Evolutionary conservation across 257 asterid species (phyloP).

Genomic region (Henckelia pumila): DNA sequence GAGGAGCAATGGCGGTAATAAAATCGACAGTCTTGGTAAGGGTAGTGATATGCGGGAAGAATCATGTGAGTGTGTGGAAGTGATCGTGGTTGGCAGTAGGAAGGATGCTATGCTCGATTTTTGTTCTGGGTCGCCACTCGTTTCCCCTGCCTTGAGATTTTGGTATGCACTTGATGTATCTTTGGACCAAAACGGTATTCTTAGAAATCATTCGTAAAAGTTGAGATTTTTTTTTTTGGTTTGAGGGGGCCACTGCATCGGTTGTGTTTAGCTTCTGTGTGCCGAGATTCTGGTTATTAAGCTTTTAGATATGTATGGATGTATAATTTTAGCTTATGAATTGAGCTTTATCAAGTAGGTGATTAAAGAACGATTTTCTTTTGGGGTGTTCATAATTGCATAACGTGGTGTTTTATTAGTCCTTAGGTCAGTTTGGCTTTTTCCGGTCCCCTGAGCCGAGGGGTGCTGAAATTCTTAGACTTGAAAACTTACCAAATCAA

Average conservation of each 20-base stretch:
- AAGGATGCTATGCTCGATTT: constrained; percentile 74
- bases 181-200: neutral
- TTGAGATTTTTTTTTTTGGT: neutral
- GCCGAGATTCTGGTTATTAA: neutral
- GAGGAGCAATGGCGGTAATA: constrained; percentile 14
- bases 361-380: neutral
- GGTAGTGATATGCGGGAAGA: constrained; percentile 31
- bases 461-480: neutral
- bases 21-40: constrained; percentile 2
- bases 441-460: neutral
- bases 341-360: neutral
- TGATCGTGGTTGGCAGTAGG: constrained; percentile 73
- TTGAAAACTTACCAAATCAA: neutral
- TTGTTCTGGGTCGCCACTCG: constrained; percentile 61
- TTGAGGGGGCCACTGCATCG: neutral
- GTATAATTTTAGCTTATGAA: neutral
- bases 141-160: constrained; percentile 67
- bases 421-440: neutral
- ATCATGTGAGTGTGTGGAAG: constrained; percentile 60
- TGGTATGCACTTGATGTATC: constrained; percentile 40
- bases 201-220: neutral
- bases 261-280: constrained; percentile 2
- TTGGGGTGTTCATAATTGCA: neutral
- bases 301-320: neutral
- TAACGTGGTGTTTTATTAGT: neutral